Conservation (phyloP, 371 early-diverging fungal genomes). For the Dinochytrium kinnereticum region DNA sequence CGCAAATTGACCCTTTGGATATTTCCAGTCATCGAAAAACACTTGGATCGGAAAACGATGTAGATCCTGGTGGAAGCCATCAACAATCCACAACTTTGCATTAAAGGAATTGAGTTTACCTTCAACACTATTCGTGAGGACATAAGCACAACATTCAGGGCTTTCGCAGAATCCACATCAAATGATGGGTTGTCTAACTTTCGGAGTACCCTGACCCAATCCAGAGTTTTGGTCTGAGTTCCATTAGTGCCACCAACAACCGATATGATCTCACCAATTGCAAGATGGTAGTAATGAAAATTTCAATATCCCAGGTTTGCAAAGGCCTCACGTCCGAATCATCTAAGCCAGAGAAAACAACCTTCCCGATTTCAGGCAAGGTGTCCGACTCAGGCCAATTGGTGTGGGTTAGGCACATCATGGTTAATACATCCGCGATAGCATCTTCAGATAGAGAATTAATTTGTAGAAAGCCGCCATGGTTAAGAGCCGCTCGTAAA, state of each 20-base stretch:
- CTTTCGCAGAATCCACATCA: conserved; percentile 65
- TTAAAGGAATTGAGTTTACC: conserved; percentile 52
- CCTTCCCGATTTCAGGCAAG: conserved; percentile 1
- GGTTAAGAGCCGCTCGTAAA: conserved; percentile 39
- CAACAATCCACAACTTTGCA: conserved; percentile 10
- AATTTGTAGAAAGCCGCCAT: conserved; percentile 46
- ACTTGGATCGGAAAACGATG: conserved; percentile 70
- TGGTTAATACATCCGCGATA: conserved; percentile 72
- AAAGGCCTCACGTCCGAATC: conserved; percentile 10
- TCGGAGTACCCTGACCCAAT: conserved; percentile 71
- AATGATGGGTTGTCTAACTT: conserved; percentile 75
- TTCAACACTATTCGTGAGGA: conserved; percentile 67
- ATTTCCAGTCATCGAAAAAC: conserved; percentile 79
- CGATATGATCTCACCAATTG: conserved; percentile 55
- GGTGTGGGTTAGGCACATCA: conserved; percentile 70
- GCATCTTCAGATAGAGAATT: conserved; percentile 59
- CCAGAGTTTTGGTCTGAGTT: conserved; percentile 51
- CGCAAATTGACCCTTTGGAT: conserved; percentile 73
- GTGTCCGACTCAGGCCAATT: conserved; percentile 43
- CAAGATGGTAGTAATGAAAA: conserved; percentile 61
- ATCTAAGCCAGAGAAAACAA: conserved; percentile 28
- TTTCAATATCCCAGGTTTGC: conserved; percentile 71
- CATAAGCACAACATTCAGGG: conserved; percentile 67
- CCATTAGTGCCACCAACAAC: conserved; percentile 19
- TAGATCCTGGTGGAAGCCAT: conserved; percentile 38